Evolutionary conservation across 1,284 basidiomycete species (phyloP), one percentile per base, ranked within the genome.

Genomic region (Ustilago bromivora): DNA sequence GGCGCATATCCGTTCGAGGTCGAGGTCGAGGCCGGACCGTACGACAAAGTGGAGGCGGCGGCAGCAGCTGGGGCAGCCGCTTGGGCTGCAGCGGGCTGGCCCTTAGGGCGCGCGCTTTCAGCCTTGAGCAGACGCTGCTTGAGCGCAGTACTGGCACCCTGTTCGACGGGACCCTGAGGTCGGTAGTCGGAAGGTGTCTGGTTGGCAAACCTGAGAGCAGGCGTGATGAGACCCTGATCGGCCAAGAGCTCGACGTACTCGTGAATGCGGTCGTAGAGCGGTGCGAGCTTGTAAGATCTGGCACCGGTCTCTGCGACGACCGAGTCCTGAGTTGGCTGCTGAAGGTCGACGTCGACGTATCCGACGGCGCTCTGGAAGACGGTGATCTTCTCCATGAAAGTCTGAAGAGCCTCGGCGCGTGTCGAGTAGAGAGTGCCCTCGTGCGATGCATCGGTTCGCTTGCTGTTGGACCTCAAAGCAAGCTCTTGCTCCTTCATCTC

Each of bases 321-420:
- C 12, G 83, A 82, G n/a, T 87, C 87, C 52, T 86, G 81, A 3
- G 88, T 88, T 2, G 89, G 88, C 40, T 84, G 72, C 12, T 87
- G 81, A 28, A 98, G 88, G 78, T 97, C 95, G 38, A 89, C 87
- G 85, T 99, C 96, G 73, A 91, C 89, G 86, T 98, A 99, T 43
- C 90, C 90, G 61, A 94, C 94, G 0, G 96, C 96, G 63, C 91
- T 90, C 73, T 94, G 92, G 90, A 99, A 99, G 47, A 97, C 92
- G 1, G 94, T 92, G 49, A 98, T 95, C 88, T 99, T 99, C 87
- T 99, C 96, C 83, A 98, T 91, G 88, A 99, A 96, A 0, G 92
- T 92, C 87, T 98, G 95, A 38, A 99, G 88, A 1, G 96, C 95
- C 56, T 92, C 90, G 0, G 93, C 94, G 82, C 96, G 95, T 0